phyloP scores from a whole-genome alignment of 805 yeast genomes.

The Metschnikowia matae region DNA sequence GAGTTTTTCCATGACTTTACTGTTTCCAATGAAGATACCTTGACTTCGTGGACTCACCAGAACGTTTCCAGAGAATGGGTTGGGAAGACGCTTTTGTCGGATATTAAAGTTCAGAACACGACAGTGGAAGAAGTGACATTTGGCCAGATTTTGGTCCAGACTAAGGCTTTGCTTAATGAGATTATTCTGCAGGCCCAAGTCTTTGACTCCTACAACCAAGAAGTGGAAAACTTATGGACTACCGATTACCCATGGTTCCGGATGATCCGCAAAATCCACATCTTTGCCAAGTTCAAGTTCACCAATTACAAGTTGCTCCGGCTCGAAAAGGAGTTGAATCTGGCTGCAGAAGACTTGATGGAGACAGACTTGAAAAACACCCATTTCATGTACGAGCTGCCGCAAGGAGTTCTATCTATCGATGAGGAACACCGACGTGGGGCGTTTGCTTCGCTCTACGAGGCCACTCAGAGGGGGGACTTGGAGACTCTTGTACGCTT shows the following conservation, averaged over 20 bases:
- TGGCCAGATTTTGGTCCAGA: conserved; percentile 23
- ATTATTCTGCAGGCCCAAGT: conserved; percentile 22
- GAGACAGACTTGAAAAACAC: conserved; percentile 6
- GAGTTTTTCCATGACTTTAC: conserved; percentile 18
- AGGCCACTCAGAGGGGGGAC: conserved; percentile 11
- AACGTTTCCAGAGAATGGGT: conserved; percentile 18
- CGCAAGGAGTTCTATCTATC: not conserved
- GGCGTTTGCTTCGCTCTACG: conserved; percentile 16
- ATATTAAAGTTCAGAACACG: conserved; percentile 12
- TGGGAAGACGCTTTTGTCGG: conserved; percentile 20
- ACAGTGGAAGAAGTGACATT: conserved; percentile 14
- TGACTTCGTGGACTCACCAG: conserved; percentile 21
- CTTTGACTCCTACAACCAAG: conserved; percentile 47
- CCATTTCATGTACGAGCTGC: conserved; percentile 16
- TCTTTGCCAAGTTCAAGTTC: conserved; percentile 54
- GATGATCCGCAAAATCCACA: conserved; percentile 51
- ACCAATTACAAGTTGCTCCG: conserved; percentile 49
- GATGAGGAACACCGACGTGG: conserved; percentile 7
- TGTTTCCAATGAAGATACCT: conserved; percentile 6
- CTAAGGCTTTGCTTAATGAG: not conserved
- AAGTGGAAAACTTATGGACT: conserved; percentile 48
- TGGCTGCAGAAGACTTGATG: conserved; percentile 12
- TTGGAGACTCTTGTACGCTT: conserved; percentile 9
- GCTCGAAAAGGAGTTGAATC: conserved; percentile 28
- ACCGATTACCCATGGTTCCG: conserved; percentile 80